Percentiles rank a stretch among this genome's conserved stretches.
phyloP scores from a whole-genome alignment of 2,329 filamentous ascomycete species.

The Myrmaecium sp. region DNA sequence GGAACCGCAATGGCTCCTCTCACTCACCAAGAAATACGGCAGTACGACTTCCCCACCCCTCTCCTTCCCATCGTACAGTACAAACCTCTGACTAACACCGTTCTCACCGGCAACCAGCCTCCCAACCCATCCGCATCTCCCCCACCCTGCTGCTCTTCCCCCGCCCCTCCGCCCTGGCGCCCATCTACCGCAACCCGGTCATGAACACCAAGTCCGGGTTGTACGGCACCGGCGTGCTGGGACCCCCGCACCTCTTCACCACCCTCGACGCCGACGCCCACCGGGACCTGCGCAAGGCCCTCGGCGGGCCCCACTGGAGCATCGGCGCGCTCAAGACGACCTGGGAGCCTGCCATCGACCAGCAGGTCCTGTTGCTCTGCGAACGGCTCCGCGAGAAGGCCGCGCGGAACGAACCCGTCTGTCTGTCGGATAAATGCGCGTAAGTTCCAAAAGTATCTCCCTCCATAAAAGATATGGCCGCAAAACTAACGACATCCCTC shows the following conservation, averaged over 20 bases:
- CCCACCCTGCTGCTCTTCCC: slow-evolving; percentile 23
- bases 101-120: slow-evolving; percentile 5
- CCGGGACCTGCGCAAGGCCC: slow-evolving; percentile 18
- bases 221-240: slow-evolving; percentile 20
- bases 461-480: no score
- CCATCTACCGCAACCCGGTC: slow-evolving; percentile 24
- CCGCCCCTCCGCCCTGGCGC: slow-evolving; percentile 17
- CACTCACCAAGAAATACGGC: slow-evolving; percentile 14
- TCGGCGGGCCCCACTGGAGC: slow-evolving; percentile 18
- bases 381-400: slow-evolving; percentile 16
- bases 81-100: not conserved
- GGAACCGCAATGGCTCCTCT: slow-evolving; percentile 15
- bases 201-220: slow-evolving; percentile 19
- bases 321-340: slow-evolving; percentile 22
- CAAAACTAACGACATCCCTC: not conserved
- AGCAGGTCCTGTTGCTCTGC: slow-evolving; percentile 17
- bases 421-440: slow-evolving; percentile 21
- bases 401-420: slow-evolving; percentile 9
- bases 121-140: slow-evolving; percentile 21
- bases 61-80: not conserved
- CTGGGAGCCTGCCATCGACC: slow-evolving; percentile 23
- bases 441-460: no score
- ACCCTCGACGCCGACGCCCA: slow-evolving; percentile 18
- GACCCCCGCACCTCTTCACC: slow-evolving; percentile 19
- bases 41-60: slow-evolving; percentile 4